Percentiles rank a stretch among this genome's conserved stretches.
phyloP scores from a whole-genome alignment of 768 basidiomycete genomes.

The Boletus rex-veris region DNA sequence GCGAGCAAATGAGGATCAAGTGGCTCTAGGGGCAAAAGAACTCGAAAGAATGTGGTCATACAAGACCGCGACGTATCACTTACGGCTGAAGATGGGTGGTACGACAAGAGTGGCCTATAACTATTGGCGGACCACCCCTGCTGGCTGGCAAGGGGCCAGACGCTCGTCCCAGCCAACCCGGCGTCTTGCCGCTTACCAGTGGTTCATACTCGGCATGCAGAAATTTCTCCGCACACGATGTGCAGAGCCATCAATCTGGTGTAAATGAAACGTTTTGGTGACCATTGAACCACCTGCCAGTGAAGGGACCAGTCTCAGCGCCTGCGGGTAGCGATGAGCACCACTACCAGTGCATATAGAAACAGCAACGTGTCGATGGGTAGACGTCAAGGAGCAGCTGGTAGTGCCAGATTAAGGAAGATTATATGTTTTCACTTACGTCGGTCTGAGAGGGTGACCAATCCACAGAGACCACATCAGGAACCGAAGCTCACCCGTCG shows the following conservation, averaged over 20 bases:
- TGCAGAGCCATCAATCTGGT: constrained; percentile 1
- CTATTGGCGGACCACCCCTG: background rate
- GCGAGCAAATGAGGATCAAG: constrained; percentile 36
- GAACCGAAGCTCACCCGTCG: constrained; percentile 27
- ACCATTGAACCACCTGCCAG: background rate
- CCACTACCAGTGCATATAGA: background rate
- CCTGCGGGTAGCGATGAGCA: background rate
- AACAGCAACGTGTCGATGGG: constrained; percentile 17
- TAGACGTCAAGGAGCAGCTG: constrained; percentile 23
- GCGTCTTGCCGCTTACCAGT: constrained; percentile 6
- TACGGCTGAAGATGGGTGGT: constrained; percentile 7
- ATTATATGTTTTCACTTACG: constrained; percentile 7
- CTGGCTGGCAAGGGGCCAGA: background rate
- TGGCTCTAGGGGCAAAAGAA: constrained; percentile 34
- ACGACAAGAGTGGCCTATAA: background rate
- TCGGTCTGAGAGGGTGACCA: constrained; percentile 9
- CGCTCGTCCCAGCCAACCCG: constrained; percentile 8
- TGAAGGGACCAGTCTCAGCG: constrained; percentile 2
- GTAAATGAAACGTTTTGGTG: constrained; percentile 10
- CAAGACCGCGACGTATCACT: constrained; percentile 20
- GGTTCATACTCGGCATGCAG: constrained; percentile 6
- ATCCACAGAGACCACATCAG: constrained; percentile 16
- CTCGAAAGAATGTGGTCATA: constrained; percentile 17
- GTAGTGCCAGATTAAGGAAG: constrained; percentile 3
- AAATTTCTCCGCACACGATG: constrained; percentile 5